Evolutionary conservation across 257 asterid genomes (phyloP).

Genomic region (Capsicum pubescens): DNA sequence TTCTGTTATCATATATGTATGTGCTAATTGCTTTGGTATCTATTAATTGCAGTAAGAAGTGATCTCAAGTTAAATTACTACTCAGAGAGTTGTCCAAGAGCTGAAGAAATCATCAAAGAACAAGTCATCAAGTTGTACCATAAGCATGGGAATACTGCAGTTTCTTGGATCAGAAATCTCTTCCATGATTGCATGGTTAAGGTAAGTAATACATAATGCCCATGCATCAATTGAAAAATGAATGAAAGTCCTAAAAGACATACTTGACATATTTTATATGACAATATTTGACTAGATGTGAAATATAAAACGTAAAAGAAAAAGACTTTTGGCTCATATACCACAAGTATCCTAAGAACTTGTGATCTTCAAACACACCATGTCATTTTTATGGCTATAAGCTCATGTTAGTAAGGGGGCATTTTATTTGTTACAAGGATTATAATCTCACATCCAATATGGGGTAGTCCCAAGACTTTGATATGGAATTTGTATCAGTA

Average conservation of each 20-base stretch:
- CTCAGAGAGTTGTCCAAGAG: constrained; percentile 69
- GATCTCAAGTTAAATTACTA: constrained; percentile 67
- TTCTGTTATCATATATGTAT: neutral
- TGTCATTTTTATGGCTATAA: neutral
- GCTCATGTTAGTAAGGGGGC: neutral
- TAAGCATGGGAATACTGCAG: constrained; percentile 70
- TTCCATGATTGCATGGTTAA: constrained; percentile 86
- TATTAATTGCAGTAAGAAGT: constrained; percentile 31
- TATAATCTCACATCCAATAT: neutral
- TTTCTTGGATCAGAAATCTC: constrained; percentile 83
- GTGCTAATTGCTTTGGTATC: too few relatives aligned
- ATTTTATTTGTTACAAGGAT: too few relatives aligned
- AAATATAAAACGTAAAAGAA: neutral
- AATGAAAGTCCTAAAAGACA: neutral
- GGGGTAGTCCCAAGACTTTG: neutral
- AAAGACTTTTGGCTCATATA: neutral
- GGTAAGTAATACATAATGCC: constrained; percentile 48
- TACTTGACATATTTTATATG: neutral
- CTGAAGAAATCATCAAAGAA: constrained; percentile 68
- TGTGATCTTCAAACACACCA: neutral
- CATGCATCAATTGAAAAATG: too few relatives aligned
- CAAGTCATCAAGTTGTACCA: constrained; percentile 60
- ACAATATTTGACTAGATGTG: neutral
- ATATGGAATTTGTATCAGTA: neutral
- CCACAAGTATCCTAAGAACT: neutral